Base-by-base conservation (phyloP, 1,284 basidiomycete species). In the Veloporphyrellus conicus region DNA sequence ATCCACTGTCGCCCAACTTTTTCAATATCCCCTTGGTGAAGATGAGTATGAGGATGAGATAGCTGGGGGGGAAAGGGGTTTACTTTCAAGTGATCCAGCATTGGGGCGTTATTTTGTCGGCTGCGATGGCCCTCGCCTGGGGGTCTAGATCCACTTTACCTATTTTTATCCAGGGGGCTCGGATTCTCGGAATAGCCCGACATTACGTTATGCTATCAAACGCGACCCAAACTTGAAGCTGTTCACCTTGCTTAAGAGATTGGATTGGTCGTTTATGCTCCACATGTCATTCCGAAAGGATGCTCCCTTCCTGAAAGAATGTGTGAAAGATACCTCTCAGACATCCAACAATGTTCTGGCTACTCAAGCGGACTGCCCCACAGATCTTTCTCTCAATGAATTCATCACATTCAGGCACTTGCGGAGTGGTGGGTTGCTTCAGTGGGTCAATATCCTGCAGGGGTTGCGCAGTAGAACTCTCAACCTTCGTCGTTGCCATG, bases 391-490 rank as follows among this genome's bases (percentile, higher is more conserved):
- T 4, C 16, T 18, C 3, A 4, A 39, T 4, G 37, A 39, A 28
- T 25, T 11, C 25, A 16, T 39, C 7, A 15, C 25, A 9, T 18
- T 60, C 49, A 9, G 47, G 69, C 4, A 60, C 23, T 50, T 78
- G 27, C 71, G 75, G 1, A 67, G 69, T 32, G 74, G 76, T 2
- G 50, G 59, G 3, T 59, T 54, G 1, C 50, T 77, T 0, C 76
- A 78, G 41, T 78, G 75, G 76, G 48, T 71, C 29, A 78, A 78
- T 47, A 71, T 78, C 12, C 54, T 66, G 4, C 62, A 67, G 20
- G 73, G 71, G 50, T 47, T 77, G 10, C 59, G 59, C 11, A 61
- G 67, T 12, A 60, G 63, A 18, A 49, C 47, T 1, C 56, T 78
- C n/a, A 66, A 63, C 1, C 71, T 76, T 39, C 54, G 59, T 25